Conservation (phyloP, 2,329 filamentous ascomycete genomes). For the Herpotrichia juniperi region DNA sequence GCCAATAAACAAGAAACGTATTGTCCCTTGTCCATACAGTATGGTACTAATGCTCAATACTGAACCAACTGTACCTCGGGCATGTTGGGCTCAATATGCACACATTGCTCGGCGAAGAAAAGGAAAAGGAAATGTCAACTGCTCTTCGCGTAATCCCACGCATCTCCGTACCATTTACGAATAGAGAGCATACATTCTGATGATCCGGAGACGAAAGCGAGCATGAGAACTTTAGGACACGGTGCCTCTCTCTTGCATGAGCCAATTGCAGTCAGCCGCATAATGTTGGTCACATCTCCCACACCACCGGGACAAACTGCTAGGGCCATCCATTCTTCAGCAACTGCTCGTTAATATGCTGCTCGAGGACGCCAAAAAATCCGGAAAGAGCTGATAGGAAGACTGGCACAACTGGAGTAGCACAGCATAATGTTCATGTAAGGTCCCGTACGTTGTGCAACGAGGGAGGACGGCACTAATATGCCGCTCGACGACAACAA, state of each 20-base stretch:
- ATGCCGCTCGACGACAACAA: background rate
- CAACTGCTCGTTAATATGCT: background rate
- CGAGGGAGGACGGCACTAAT: background rate
- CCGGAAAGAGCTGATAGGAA: background rate
- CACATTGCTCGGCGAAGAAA: background rate
- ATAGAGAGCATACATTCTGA: background rate
- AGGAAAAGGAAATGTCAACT: background rate
- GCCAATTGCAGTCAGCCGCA: constrained; percentile 11
- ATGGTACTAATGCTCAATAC: background rate
- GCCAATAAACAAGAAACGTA: background rate
- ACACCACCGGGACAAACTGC: background rate
- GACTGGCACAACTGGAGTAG: background rate
- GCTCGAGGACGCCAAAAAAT: background rate
- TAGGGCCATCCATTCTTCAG: background rate
- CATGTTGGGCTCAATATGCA: background rate
- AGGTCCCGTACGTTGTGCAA: constrained; percentile 3
- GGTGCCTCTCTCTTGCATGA: background rate
- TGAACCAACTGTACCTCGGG: background rate
- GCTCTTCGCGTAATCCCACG: background rate
- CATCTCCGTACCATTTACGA: background rate
- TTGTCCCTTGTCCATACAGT: background rate
- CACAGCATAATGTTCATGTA: background rate
- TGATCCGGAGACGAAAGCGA: constrained; percentile 12
- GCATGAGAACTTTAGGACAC: background rate
- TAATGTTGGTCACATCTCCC: background rate